These are phyloP conservation scores for Nitzschia inconspicua DNA, from an alignment of 108 stramenopile species.

Conservation along the genomic window DNA sequence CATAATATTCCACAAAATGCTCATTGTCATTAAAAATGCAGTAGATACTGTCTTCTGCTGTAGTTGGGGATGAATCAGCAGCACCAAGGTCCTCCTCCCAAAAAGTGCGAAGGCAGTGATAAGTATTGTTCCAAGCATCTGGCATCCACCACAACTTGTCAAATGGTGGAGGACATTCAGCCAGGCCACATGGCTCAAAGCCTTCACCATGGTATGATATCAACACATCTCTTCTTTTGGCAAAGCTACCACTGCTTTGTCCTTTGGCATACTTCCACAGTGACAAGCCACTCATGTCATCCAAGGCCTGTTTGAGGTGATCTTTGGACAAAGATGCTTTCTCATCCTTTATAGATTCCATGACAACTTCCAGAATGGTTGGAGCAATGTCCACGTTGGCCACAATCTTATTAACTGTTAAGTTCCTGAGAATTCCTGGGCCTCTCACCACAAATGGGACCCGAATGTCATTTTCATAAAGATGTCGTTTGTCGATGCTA, in stretches of 20 bases:
- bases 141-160: constrained; percentile 24
- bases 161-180: constrained; percentile 19
- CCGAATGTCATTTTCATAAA: constrained; percentile 39
- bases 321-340: neutral
- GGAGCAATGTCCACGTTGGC: constrained; percentile 37
- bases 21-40: constrained; percentile 33
- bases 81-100: neutral
- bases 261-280: constrained; percentile 10
- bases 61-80: constrained; percentile 1
- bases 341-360: neutral
- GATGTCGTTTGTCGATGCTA: constrained; percentile 29
- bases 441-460: constrained; percentile 35
- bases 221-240: constrained; percentile 10
- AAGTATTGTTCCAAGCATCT: constrained; percentile 27
- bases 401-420: constrained; percentile 8
- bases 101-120: constrained; percentile 21
- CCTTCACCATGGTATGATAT: constrained; percentile 32
- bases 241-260: neutral
- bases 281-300: constrained; percentile 30
- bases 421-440: constrained; percentile 14
- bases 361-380: constrained; percentile 24
- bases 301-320: neutral
- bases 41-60: constrained; percentile 29
- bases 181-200: constrained; percentile 4
- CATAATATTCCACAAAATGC: constrained; percentile 36